phyloP scores from a whole-genome alignment of 371 early-diverging fungal species.

The Mortierella sp. region DNA sequence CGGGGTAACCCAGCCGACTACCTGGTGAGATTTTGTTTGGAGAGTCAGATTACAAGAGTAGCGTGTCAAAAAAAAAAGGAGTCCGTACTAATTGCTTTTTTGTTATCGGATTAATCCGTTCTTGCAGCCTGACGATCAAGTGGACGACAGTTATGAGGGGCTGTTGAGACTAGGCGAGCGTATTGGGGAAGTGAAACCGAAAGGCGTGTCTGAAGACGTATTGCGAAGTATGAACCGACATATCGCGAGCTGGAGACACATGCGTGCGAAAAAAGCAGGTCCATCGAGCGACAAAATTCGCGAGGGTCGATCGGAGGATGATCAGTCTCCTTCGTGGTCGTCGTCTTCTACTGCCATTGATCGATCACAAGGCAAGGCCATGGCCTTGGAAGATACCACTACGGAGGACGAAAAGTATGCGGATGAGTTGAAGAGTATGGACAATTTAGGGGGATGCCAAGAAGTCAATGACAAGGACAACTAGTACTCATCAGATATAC shows the following conservation, averaged over 20 bases:
- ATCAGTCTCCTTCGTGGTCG: not conserved
- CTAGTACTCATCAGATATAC: not conserved
- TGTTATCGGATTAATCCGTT: not conserved
- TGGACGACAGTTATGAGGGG: constrained; percentile 36
- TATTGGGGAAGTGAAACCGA: constrained; percentile 24
- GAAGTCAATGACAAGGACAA: not conserved
- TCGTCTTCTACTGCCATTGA: no score
- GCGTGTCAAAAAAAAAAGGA: not conserved
- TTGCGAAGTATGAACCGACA: constrained; percentile 15
- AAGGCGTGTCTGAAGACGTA: constrained; percentile 3
- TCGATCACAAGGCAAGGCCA: no score
- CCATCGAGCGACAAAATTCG: not conserved
- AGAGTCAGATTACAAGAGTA: not conserved
- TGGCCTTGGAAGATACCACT: no score
- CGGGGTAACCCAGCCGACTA: constrained; percentile 36
- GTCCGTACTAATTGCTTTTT: not conserved
- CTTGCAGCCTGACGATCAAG: constrained; percentile 27
- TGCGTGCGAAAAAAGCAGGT: not conserved
- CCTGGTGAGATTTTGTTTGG: constrained; percentile 13
- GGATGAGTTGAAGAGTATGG: no score
- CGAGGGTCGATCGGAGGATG: not conserved
- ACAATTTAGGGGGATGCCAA: no score
- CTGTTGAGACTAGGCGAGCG: constrained; percentile 24
- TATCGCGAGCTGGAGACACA: constrained; percentile 11
- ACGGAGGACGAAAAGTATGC: no score